Conservation (phyloP, 148 eudicot species). For the Heliosperma pusillum region DNA sequence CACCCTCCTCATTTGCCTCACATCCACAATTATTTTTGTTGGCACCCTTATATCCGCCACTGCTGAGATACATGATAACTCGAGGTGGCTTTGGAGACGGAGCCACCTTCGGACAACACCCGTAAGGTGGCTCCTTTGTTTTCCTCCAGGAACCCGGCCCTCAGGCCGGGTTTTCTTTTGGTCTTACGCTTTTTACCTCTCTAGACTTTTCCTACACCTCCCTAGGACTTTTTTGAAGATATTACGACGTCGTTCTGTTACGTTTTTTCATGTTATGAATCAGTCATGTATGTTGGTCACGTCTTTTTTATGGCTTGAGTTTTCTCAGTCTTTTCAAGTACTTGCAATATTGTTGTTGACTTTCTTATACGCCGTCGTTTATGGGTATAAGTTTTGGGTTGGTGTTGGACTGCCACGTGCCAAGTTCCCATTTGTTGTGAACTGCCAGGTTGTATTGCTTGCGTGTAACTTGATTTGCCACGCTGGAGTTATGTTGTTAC, state of each 20-base stretch:
- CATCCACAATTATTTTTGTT: slow-evolving; percentile 33
- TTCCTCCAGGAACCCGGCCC: slow-evolving; percentile 55
- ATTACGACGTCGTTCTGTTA: slow-evolving; percentile 28
- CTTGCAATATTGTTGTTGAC: slow-evolving; percentile 36
- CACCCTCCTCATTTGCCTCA: slow-evolving; percentile 38
- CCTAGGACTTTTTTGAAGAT: slow-evolving; percentile 33
- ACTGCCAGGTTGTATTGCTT: slow-evolving; percentile 36
- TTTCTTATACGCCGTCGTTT: slow-evolving; percentile 27
- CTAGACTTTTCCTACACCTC: slow-evolving; percentile 38
- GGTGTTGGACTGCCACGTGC: slow-evolving; percentile 32
- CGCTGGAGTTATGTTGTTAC: slow-evolving; percentile 39
- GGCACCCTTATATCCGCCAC: slow-evolving; percentile 42
- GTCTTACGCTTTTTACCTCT: slow-evolving; percentile 49
- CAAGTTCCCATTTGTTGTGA: slow-evolving; percentile 34
- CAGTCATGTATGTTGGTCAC: slow-evolving; percentile 32
- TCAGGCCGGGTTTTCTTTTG: slow-evolving; percentile 58
- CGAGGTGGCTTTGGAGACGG: slow-evolving; percentile 47
- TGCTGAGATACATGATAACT: slow-evolving; percentile 40
- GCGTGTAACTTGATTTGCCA: slow-evolving; percentile 40
- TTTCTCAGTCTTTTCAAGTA: slow-evolving; percentile 55
- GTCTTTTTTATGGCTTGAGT: slow-evolving; percentile 53
- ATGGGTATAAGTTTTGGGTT: slow-evolving; percentile 40
- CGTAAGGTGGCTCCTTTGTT: slow-evolving; percentile 49
- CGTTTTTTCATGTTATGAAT: slow-evolving; percentile 34
- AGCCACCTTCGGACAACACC: slow-evolving; percentile 38